A percentile compares a stretch with the other conserved stretches of the same genome.
phyloP scores from a whole-genome alignment of 768 basidiomycete species.

The Rhodocollybia butyracea region DNA sequence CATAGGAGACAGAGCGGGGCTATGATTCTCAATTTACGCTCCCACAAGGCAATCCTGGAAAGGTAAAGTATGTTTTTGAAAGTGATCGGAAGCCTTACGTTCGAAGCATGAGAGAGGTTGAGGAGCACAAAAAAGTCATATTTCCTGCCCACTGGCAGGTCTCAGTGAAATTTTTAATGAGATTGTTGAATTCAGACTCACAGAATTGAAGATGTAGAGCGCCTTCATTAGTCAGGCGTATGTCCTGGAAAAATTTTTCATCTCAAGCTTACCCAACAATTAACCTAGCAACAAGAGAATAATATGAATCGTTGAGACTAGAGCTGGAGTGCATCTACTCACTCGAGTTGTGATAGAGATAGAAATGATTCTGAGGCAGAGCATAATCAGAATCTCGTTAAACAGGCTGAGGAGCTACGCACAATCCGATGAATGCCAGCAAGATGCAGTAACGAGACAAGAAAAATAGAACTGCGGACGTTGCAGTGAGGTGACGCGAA shows the following conservation, averaged over 20 bases:
- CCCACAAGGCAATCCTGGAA: slow-evolving; percentile 66
- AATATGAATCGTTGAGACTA: neutral
- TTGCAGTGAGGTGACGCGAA: neutral
- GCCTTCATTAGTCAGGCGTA: slow-evolving; percentile 48
- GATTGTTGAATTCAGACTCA: slow-evolving; percentile 21
- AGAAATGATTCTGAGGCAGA: slow-evolving; percentile 49
- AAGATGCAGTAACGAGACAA: slow-evolving; percentile 71
- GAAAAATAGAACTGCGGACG: slow-evolving; percentile 54
- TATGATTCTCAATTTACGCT: slow-evolving; percentile 49
- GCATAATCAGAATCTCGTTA: neutral
- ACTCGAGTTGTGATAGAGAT: slow-evolving; percentile 42
- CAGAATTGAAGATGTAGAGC: slow-evolving; percentile 68
- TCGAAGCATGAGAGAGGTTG: slow-evolving; percentile 67
- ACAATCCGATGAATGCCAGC: slow-evolving; percentile 52
- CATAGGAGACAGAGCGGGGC: slow-evolving; percentile 51
- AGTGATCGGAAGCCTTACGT: slow-evolving; percentile 40
- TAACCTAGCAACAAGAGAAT: slow-evolving; percentile 35
- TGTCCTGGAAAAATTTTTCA: neutral
- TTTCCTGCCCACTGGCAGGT: slow-evolving; percentile 56
- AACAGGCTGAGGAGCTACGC: neutral
- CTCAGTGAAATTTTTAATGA: neutral
- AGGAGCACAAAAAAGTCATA: slow-evolving; percentile 61
- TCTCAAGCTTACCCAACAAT: slow-evolving; percentile 48
- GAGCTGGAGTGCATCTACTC: neutral
- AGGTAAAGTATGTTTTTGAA: slow-evolving; percentile 8